These are phyloP conservation scores for Spergularia bocconei DNA, from an alignment of 148 eudicot genomes.

Conservation along the genomic window DNA sequence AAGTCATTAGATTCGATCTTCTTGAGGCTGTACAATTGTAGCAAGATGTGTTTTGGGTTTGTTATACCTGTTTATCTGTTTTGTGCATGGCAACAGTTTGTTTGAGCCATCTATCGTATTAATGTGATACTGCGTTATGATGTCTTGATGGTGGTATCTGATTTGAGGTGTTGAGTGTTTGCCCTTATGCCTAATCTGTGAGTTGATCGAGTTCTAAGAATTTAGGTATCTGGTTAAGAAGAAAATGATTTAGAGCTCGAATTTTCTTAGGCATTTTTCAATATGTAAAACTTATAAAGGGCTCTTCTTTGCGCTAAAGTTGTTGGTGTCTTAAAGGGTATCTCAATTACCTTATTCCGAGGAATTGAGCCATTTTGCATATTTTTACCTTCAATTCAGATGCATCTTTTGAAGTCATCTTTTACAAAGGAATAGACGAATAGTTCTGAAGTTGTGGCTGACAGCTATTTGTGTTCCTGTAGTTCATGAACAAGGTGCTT, in stretches of 20 bases:
- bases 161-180: background rate
- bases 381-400: background rate
- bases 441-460: background rate
- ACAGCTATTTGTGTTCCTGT: constrained; percentile 33
- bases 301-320: background rate
- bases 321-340: too few relatives aligned
- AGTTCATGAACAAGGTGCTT: constrained; percentile 99
- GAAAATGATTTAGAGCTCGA: background rate
- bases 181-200: background rate
- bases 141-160: too few relatives aligned
- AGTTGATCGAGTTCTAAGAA: background rate
- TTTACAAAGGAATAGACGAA: too few relatives aligned
- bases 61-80: background rate
- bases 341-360: too few relatives aligned
- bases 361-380: too few relatives aligned
- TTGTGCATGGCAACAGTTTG: background rate
- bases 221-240: background rate
- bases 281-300: background rate
- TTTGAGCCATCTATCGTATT: background rate
- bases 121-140: background rate
- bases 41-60: background rate
- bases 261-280: background rate
- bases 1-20: too few relatives aligned
- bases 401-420: background rate
- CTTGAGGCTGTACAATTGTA: background rate